Percentiles rank a stretch among this genome's conserved stretches.
phyloP scores from a whole-genome alignment of 495 filamentous ascomycete species.

The Hyaloscypha variabilis region DNA sequence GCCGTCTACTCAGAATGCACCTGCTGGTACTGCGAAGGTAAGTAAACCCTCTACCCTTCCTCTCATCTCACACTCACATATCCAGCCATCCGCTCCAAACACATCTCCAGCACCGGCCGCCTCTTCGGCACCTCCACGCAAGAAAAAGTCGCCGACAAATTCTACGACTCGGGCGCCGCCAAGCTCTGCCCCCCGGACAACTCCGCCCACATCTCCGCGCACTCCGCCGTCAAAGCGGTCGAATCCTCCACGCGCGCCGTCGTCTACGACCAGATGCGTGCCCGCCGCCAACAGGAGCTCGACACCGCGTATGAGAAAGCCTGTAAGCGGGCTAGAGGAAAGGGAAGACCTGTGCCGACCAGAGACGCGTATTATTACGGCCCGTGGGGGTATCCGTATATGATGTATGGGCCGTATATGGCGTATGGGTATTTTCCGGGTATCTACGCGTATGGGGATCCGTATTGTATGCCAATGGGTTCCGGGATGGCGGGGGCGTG shows the following conservation, averaged over 20 bases:
- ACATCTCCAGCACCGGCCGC: constrained; percentile 49
- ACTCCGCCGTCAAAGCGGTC: constrained; percentile 56
- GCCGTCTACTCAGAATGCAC: constrained; percentile 81
- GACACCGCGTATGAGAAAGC: constrained; percentile 65
- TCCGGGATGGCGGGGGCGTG: constrained; percentile 45
- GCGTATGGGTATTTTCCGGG: constrained; percentile 42
- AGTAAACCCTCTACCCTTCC: constrained; percentile 6
- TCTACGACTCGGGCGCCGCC: constrained; percentile 56
- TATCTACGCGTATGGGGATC: constrained; percentile 48
- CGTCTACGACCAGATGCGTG: constrained; percentile 32
- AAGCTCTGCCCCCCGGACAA: constrained; percentile 55
- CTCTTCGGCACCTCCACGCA: constrained; percentile 45
- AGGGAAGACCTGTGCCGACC: constrained; percentile 51
- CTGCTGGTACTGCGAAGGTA: constrained; percentile 86
- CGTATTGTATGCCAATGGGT: constrained; percentile 56
- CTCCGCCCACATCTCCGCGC: constrained; percentile 73
- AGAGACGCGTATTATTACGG: constrained; percentile 53
- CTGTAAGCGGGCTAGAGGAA: constrained; percentile 61
- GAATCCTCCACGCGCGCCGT: constrained; percentile 16
- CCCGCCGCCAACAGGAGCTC: constrained; percentile 40
- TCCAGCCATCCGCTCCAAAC: constrained; percentile 62
- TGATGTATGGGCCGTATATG: constrained; percentile 40
- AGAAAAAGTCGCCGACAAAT: constrained; percentile 55
- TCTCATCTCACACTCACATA: background rate
- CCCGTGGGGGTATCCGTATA: constrained; percentile 55